Conservation (phyloP, 2,329 filamentous ascomycete genomes). For the Ophiostoma angusticollis region DNA sequence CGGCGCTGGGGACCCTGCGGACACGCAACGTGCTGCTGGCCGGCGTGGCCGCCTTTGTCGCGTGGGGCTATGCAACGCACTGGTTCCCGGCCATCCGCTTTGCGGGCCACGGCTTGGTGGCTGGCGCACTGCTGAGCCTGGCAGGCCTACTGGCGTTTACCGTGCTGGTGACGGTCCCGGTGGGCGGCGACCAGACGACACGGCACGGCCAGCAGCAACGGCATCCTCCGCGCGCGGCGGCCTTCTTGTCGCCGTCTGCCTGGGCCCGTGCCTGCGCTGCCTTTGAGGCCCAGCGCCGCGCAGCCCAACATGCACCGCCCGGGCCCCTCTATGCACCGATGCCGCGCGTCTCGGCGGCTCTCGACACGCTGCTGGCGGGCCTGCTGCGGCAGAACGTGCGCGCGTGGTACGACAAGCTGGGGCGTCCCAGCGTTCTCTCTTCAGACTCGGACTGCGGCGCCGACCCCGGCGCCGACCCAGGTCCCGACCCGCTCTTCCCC, state of each 20-base stretch:
- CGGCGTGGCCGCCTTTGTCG: conserved; percentile 59
- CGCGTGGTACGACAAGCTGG: conserved; percentile 83
- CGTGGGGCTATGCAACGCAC: conserved; percentile 76
- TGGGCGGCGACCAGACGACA: neutral
- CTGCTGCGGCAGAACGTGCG: conserved; percentile 74
- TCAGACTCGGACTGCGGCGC: too few relatives aligned
- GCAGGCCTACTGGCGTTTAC: conserved; percentile 45
- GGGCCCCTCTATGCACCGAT: conserved; percentile 63
- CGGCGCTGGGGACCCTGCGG: too few relatives aligned
- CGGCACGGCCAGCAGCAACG: neutral
- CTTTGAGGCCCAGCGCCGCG: conserved; percentile 50
- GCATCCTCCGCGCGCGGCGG: neutral
- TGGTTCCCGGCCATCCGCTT: conserved; percentile 76
- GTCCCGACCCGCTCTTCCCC: conserved; percentile 41
- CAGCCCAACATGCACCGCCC: conserved; percentile 48
- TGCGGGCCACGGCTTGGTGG: conserved; percentile 69
- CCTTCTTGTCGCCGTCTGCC: conserved; percentile 47
- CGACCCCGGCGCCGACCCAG: conserved; percentile 17
- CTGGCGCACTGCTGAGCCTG: conserved; percentile 48
- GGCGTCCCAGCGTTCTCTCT: too few relatives aligned
- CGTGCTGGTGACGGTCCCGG: conserved; percentile 4
- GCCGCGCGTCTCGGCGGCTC: conserved; percentile 61
- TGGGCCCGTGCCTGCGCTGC: conserved; percentile 62
- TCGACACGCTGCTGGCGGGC: conserved; percentile 67
- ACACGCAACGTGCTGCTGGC: conserved; percentile 59